A percentile compares a stretch with the other conserved stretches of the same genome.
Evolutionary conservation across 2,329 filamentous ascomycete species (phyloP).

Genomic region (Pseudodiploospora longispora): DNA sequence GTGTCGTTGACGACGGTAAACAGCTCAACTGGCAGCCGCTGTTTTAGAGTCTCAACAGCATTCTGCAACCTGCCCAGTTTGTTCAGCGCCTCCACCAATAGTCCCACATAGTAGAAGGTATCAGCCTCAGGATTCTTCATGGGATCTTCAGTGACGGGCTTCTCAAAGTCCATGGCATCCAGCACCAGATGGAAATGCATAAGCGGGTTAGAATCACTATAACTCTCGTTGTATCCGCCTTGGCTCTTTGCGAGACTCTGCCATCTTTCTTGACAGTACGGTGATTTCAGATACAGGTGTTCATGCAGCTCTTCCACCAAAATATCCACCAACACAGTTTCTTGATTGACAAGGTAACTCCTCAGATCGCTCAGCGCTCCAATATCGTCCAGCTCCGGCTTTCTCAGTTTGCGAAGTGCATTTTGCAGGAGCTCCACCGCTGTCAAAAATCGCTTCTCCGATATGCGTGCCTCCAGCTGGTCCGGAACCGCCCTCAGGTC

Average conservation of each 20-base stretch:
- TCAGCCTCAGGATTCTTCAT: conserved; percentile 91
- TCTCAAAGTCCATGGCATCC: conserved; percentile 53
- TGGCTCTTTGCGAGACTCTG: conserved; percentile 69
- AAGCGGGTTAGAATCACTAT: conserved; percentile 36
- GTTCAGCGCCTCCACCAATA: conserved; percentile 83
- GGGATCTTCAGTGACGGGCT: conserved; percentile 69
- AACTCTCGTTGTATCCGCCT: conserved; percentile 41
- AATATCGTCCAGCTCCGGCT: conserved; percentile 84
- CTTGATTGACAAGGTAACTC: conserved; percentile 86
- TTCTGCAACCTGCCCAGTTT: conserved; percentile 79
- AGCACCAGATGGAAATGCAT: conserved; percentile 52
- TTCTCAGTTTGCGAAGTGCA: conserved; percentile 73
- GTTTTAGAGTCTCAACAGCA: conserved; percentile 84
- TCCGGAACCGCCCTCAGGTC: conserved; percentile 84
- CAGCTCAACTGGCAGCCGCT: conserved; percentile 85
- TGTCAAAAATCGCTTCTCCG: conserved; percentile 88
- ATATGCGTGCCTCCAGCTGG: conserved; percentile 87
- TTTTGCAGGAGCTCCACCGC: conserved; percentile 89
- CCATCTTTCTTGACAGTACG: conserved; percentile 95
- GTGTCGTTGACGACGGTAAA: conserved; percentile 93
- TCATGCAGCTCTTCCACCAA: conserved; percentile 95
- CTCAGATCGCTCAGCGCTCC: conserved; percentile 80
- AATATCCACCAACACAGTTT: conserved; percentile 85
- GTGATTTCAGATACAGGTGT: conserved; percentile 94
- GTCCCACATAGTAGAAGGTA: conserved; percentile 84